Conservation (phyloP, 2,329 filamentous ascomycete genomes). For the Elsinoe fawcettii region DNA sequence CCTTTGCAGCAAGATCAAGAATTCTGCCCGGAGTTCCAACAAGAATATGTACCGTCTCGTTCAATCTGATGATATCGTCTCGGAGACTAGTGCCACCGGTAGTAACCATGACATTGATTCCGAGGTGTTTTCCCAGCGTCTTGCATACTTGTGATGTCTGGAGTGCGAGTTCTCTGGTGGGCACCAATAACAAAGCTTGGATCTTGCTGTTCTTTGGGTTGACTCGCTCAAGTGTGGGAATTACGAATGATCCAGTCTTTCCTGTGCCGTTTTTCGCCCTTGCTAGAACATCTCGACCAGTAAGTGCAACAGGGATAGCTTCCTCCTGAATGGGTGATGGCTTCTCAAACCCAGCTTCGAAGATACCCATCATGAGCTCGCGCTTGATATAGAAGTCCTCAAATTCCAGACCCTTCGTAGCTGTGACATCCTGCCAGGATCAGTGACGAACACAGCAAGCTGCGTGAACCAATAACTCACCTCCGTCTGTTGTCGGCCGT, state of each 20-base stretch:
- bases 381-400: constrained; percentile 95
- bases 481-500: constrained; percentile 74
- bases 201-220: constrained; percentile 96
- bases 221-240: constrained; percentile 88
- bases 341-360: constrained; percentile 97
- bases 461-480: constrained; percentile 35
- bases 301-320: constrained; percentile 91
- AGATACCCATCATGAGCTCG: constrained; percentile 96
- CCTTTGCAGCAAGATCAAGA: constrained; percentile 90
- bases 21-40: constrained; percentile 96
- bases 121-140: constrained; percentile 91
- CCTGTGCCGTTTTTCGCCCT: constrained; percentile 97
- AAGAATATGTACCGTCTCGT: constrained; percentile 92
- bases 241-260: constrained; percentile 97
- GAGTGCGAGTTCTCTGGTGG: constrained; percentile 91
- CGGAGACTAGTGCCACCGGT: constrained; percentile 91
- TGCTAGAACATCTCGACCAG: constrained; percentile 88
- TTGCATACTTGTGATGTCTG: constrained; percentile 99
- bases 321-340: constrained; percentile 99
- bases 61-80: constrained; percentile 91
- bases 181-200: constrained; percentile 91
- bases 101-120: constrained; percentile 98
- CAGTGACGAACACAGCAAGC: constrained; percentile 10
- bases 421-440: constrained; percentile 75
- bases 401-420: constrained; percentile 94